Conservation (phyloP, 129 eudicot species). For the Centella asiatica region DNA sequence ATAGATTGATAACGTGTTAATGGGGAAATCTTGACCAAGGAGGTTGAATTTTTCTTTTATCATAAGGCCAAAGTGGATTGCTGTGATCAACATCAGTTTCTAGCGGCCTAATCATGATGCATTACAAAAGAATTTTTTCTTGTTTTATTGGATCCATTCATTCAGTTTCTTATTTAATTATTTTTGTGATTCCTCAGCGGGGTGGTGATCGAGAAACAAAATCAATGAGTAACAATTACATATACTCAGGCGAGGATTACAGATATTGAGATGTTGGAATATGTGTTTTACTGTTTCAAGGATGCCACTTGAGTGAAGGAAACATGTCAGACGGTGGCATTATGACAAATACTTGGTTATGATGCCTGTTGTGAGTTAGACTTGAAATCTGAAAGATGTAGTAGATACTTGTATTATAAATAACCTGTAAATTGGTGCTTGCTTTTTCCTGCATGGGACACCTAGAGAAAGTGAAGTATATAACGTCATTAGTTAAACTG, state of each 20-base stretch:
- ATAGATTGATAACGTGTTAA: background rate
- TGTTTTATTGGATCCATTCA: background rate
- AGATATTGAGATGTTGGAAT: constrained; percentile 30
- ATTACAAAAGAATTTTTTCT: background rate
- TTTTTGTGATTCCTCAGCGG: too few relatives aligned
- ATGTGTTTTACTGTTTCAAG: background rate
- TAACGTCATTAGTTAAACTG: too few relatives aligned
- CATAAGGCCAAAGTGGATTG: too few relatives aligned
- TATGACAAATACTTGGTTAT: constrained; percentile 9
- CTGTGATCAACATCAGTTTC: too few relatives aligned
- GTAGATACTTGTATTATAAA: background rate
- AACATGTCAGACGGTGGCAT: constrained; percentile 9
- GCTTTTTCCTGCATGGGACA: too few relatives aligned
- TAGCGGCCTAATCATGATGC: background rate
- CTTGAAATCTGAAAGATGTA: background rate
- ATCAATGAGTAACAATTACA: constrained; percentile 22
- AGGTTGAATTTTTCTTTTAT: background rate
- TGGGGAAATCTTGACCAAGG: background rate
- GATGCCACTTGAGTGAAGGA: background rate
- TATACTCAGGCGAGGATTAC: constrained; percentile 43
- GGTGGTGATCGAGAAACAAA: constrained; percentile 28
- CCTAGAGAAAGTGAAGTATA: too few relatives aligned
- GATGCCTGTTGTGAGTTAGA: background rate
- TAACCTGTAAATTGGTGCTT: background rate
- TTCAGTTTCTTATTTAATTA: constrained; percentile 2